Base-by-base conservation (phyloP, 192 early-diverging fungal species). In the Thoreauomyces humboldtii region DNA sequence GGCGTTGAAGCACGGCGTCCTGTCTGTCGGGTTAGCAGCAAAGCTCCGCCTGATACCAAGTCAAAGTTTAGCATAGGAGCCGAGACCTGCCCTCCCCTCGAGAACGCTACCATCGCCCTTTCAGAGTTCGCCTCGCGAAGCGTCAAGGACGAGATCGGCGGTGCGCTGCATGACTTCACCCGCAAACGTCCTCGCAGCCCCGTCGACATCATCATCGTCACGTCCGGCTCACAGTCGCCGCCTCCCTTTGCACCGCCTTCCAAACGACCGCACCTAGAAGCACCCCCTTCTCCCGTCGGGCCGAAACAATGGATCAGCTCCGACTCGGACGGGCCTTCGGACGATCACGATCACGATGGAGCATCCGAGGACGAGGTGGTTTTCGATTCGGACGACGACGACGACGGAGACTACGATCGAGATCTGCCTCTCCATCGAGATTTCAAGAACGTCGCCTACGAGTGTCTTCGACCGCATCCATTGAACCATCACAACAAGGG, bases 401-500 rank as follows among this genome's bases (percentile, higher is more conserved):
- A 15, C 11, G 57, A 67, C n/a, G 56, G 42, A 12, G 29, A 22
- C 2, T 67, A 57, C 53, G 65, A 67, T 25, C 24, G 17, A 0
- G 48, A 67, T 35, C 43, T 67, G n/a, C 56, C 65, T 17, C 3
- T 67, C 0, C 56, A 67, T 35, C 45, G 42, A 0, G n/a, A 1
- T 0, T 67, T 44, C 33, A 21, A 25, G 0, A 67, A 67, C 37
- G 27, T 28, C 19, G 15, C 28, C 19, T 67, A 45, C 21, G 65
- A 67, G 35, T 55, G 45, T 41, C 33, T 22, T 11, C 41, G 68
- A 1, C 22, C 25, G 29, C 68, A 70, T 33, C 68, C 68, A 5
- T 34, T 70, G 27, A 27, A 45, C 5, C 68, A 70, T 43, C 38
- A 33, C 21, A 70, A 70, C 52, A 54, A 55, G 29, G 31, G 54